Percentiles rank a stretch among this genome's conserved stretches.
phyloP scores from a whole-genome alignment of 768 basidiomycete genomes.

The Punctularia strigosozonata region DNA sequence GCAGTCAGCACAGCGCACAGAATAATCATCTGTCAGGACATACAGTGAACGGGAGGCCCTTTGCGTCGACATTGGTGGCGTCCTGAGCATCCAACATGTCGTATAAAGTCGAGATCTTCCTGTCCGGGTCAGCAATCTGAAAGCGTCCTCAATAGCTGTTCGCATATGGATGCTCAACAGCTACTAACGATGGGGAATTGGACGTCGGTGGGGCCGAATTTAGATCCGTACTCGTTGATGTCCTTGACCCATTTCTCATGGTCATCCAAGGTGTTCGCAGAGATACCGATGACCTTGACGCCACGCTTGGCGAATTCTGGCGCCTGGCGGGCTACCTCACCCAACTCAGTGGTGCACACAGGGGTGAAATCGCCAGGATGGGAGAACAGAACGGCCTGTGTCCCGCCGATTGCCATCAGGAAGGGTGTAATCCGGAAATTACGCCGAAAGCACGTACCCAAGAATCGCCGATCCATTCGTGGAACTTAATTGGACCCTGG shows the following conservation, averaged over 20 bases:
- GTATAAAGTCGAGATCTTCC: constrained; percentile 76
- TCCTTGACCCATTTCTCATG: constrained; percentile 87
- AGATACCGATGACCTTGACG: constrained; percentile 91
- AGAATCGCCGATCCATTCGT: constrained; percentile 81
- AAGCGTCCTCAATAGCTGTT: not conserved
- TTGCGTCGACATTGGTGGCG: constrained; percentile 74
- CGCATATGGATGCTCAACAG: not conserved
- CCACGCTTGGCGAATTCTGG: constrained; percentile 77
- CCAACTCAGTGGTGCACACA: constrained; percentile 94
- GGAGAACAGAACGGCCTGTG: constrained; percentile 79
- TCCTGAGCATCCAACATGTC: constrained; percentile 98
- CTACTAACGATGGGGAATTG: constrained; percentile 84
- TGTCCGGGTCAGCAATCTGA: constrained; percentile 86
- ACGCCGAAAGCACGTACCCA: constrained; percentile 48
- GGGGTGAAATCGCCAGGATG: constrained; percentile 92
- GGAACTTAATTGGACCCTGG: constrained; percentile 78
- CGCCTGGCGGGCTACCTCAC: constrained; percentile 83
- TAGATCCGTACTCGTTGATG: constrained; percentile 71
- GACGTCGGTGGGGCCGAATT: constrained; percentile 59
- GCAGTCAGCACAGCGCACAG: not conserved
- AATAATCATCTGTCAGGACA: constrained; percentile 2
- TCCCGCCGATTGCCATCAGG: not conserved
- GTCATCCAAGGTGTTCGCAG: constrained; percentile 77
- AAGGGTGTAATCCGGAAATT: not conserved
- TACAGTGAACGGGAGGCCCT: constrained; percentile 91